Evolutionary conservation across 2,329 filamentous ascomycete species (phyloP).

Genomic region (Apiospora phragmitis): DNA sequence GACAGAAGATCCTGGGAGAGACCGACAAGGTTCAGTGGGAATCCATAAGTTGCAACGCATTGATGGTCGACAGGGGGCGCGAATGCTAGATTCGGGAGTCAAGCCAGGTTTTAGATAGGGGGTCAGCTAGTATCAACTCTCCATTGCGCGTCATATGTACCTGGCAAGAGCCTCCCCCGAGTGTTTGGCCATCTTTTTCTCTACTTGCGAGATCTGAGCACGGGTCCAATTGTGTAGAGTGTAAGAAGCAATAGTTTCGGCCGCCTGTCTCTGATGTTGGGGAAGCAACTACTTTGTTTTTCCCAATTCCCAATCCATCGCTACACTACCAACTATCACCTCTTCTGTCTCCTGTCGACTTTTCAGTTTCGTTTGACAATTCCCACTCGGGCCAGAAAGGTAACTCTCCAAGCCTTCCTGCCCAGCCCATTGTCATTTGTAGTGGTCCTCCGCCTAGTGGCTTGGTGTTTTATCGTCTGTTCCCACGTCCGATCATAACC

Average conservation of each 20-base stretch:
- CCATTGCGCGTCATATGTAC: slow-evolving; percentile 5
- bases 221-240: slow-evolving; percentile 5
- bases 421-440: background rate
- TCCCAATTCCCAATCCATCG: background rate
- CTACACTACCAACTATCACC: background rate
- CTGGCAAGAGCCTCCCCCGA: slow-evolving; percentile 11
- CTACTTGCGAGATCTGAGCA: slow-evolving; percentile 8
- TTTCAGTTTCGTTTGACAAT: slow-evolving; percentile 11
- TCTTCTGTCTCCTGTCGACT: slow-evolving; percentile 1
- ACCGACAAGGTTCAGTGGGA: slow-evolving; percentile 13
- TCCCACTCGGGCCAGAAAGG: background rate
- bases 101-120: slow-evolving; percentile 13
- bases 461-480: slow-evolving; percentile 3
- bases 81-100: slow-evolving; percentile 14
- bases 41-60: slow-evolving; percentile 16
- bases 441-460: background rate
- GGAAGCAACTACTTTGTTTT: background rate
- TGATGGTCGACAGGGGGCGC: slow-evolving; percentile 15
- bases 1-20: slow-evolving; percentile 2
- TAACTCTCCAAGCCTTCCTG: background rate
- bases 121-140: background rate
- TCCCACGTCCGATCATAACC: background rate
- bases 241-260: slow-evolving; percentile 1
- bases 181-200: slow-evolving; percentile 8
- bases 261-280: slow-evolving; percentile 3